Conservation (phyloP, 129 eudicot species). For the Tagetes erecta region DNA sequence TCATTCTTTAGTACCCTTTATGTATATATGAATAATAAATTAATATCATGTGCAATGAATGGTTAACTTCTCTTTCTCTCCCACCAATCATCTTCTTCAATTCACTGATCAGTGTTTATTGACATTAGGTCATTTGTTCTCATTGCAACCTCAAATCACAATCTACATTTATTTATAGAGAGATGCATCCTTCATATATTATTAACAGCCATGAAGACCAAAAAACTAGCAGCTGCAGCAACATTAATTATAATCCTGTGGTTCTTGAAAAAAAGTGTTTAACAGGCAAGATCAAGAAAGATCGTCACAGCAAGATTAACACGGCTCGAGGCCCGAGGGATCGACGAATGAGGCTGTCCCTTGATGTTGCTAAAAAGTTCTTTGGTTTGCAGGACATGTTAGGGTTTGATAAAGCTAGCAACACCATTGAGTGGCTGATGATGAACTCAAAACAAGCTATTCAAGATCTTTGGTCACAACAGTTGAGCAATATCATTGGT, state of each 20-base stretch:
- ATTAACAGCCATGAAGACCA: not conserved
- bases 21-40: slow-evolving; percentile 14
- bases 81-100: not conserved
- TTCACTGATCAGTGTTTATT: not conserved
- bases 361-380: slow-evolving; percentile 68
- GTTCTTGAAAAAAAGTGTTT: not conserved
- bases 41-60: slow-evolving; percentile 5
- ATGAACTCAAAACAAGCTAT: slow-evolving; percentile 51
- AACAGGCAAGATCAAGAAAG: slow-evolving; percentile 38
- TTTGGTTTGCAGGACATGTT: slow-evolving; percentile 73
- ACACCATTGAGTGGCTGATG: slow-evolving; percentile 79
- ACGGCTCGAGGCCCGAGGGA: slow-evolving; percentile 86
- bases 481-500: not conserved
- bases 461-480: not conserved
- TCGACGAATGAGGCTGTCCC: slow-evolving; percentile 86
- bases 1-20: slow-evolving; percentile 24
- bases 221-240: not conserved
- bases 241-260: not conserved
- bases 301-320: slow-evolving; percentile 88
- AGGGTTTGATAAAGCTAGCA: slow-evolving; percentile 77
- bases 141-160: slow-evolving; percentile 4
- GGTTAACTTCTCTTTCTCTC: slow-evolving; percentile 1
- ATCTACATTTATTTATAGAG: not conserved
- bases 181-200: slow-evolving; percentile 13
- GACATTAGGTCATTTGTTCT: not conserved